Evolutionary conservation across 2,329 filamentous ascomycete genomes (phyloP).

Genomic region (Aspergillus tubingensis): DNA sequence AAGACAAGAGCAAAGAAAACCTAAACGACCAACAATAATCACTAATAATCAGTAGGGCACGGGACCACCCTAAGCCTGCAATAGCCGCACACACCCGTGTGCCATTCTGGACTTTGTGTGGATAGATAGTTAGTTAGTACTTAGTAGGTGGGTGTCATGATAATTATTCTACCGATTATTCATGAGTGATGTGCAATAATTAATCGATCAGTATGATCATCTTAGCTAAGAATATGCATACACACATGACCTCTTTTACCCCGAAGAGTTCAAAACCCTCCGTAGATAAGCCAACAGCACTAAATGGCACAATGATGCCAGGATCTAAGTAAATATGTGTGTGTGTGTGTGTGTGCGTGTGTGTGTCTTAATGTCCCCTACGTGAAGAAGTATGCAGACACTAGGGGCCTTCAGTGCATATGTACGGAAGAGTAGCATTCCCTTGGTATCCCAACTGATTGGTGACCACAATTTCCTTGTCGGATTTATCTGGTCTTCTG

Average conservation of each 20-base stretch:
- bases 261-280: neutral
- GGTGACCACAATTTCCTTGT: neutral
- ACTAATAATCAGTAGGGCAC: neutral
- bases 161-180: too few relatives aligned
- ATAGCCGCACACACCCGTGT: neutral
- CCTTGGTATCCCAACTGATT: neutral
- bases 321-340: neutral
- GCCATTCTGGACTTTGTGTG: neutral
- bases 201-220: too few relatives aligned
- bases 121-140: neutral
- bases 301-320: neutral
- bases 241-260: neutral
- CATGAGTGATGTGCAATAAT: too few relatives aligned
- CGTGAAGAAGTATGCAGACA: slow-evolving; percentile 1
- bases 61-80: neutral
- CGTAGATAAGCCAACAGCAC: neutral
- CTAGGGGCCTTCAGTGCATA: neutral
- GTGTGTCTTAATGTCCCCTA: neutral
- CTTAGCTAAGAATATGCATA: neutral
- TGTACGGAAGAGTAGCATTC: neutral
- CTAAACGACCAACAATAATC: neutral
- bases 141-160: too few relatives aligned
- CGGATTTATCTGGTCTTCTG: neutral
- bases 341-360: too few relatives aligned
- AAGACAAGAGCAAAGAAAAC: neutral